Base-by-base conservation (phyloP, 768 basidiomycete species). In the Psilocybe azurescens region DNA sequence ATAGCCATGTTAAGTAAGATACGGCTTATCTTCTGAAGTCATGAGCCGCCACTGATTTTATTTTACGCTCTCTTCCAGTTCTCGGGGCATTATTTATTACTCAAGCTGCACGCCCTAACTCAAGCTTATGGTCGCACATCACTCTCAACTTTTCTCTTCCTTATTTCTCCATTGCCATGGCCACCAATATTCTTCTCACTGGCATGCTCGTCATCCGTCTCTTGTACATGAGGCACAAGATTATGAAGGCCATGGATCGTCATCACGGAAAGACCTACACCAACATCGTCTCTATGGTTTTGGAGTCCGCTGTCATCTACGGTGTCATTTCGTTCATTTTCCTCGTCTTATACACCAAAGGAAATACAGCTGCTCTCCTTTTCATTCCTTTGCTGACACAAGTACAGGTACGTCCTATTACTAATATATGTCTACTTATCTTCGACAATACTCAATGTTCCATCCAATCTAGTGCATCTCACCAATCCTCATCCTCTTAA, bases 271-370 rank as follows among this genome's bases (percentile, higher is more conserved):
- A 61, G 32, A 53, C 62, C 18, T 75, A 75, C 58, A 65, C 65
- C 20, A 60, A 63, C 41, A 55, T 74, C 30, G 61, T 64, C 1
- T 53, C 72, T 2, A 73, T 78, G 66, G 46, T 79, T 14, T 59
- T 78, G 16, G 77, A 79, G 59, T 74, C 71, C 6, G 76, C 75
- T 1, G 65, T 67, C 3, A 59, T 73, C 5, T 76, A 73, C 28
- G 68, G 73, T 1, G 54, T 69, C 29, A 63, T 67, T 20, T 67
- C 72, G 2, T 18, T 76, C 29, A 48, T 75, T 16, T 65, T 76
- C 46, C 66, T 78, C 58, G 69, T 66, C 0, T 48, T 68, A 0
- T 77, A 73, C 57, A 69, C 67, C 1, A 36, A 56, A 13, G 51
- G 50, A 2, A 70, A 68, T 60, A 47, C 61, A 1, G 65, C 56